Conservation (phyloP, 1,139 yeast genomes). For the Suhomyces panamericanus region DNA sequence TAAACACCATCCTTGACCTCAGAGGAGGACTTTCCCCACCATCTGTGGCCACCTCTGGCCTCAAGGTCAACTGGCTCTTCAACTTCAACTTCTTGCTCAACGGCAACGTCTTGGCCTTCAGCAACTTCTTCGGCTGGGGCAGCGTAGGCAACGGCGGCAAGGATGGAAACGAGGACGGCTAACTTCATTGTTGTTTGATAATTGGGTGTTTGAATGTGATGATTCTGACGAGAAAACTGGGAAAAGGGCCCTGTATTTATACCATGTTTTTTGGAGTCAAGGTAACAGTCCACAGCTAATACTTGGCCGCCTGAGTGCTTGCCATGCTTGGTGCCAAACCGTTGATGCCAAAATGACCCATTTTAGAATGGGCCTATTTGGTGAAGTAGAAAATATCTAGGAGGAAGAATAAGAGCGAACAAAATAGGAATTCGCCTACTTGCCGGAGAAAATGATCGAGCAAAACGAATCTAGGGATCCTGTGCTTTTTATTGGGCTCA, state of each 20-base stretch:
- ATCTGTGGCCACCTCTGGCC: neutral
- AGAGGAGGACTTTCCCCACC: neutral
- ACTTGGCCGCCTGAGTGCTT: no score
- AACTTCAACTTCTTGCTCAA: neutral
- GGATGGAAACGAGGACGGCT: slow-evolving; percentile 1
- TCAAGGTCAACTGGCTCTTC: neutral
- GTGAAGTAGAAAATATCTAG: neutral
- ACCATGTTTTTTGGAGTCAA: neutral
- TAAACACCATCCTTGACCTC: slow-evolving; percentile 1
- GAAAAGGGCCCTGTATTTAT: neutral
- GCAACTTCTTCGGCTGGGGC: neutral
- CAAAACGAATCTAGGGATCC: no score
- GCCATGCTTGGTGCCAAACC: no score
- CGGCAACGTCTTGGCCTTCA: neutral
- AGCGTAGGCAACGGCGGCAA: slow-evolving; percentile 1
- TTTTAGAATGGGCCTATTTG: slow-evolving; percentile 1
- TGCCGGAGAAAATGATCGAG: no score
- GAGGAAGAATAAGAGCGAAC: neutral
- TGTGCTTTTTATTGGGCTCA: no score
- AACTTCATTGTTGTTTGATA: neutral
- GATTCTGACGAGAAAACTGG: neutral
- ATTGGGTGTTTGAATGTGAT: neutral
- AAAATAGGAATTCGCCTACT: no score
- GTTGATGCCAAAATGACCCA: neutral
- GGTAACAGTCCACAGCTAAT: no score